Conservation (phyloP, 306 rosid genomes). For the Arachis stenosperma region DNA sequence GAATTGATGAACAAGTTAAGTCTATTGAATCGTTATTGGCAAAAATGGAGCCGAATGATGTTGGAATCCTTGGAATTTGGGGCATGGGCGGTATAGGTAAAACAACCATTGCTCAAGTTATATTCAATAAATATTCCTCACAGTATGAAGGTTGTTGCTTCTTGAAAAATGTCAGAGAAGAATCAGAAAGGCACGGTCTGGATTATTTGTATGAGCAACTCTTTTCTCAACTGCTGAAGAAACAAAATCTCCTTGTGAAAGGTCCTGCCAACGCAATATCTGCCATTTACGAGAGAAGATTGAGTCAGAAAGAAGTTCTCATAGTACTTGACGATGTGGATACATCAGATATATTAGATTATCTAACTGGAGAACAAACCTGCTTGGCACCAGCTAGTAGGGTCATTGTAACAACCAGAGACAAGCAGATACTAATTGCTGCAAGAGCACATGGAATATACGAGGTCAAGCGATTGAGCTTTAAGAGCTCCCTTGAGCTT, state of each 20-base stretch:
- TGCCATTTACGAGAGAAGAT: background rate
- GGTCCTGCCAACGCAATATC: background rate
- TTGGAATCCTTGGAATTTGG: background rate
- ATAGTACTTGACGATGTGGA: background rate
- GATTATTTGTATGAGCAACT: background rate
- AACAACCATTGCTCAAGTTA: too few relatives aligned
- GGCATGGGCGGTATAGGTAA: background rate
- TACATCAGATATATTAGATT: background rate
- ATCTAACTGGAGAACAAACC: background rate
- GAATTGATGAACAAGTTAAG: background rate
- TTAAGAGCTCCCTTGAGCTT: too few relatives aligned
- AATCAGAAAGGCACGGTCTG: too few relatives aligned
- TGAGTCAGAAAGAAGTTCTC: background rate
- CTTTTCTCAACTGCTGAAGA: background rate
- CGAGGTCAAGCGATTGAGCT: background rate
- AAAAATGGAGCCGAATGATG: background rate
- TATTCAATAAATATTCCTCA: too few relatives aligned
- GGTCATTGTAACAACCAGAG: background rate
- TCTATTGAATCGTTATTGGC: background rate
- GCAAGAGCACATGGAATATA: background rate
- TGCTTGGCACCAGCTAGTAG: background rate
- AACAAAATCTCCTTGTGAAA: background rate
- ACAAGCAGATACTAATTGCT: background rate
- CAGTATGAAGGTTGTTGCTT: too few relatives aligned
- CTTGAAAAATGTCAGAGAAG: too few relatives aligned